Base-by-base conservation (phyloP, 768 basidiomycete species). In the Asterophora parasitica region DNA sequence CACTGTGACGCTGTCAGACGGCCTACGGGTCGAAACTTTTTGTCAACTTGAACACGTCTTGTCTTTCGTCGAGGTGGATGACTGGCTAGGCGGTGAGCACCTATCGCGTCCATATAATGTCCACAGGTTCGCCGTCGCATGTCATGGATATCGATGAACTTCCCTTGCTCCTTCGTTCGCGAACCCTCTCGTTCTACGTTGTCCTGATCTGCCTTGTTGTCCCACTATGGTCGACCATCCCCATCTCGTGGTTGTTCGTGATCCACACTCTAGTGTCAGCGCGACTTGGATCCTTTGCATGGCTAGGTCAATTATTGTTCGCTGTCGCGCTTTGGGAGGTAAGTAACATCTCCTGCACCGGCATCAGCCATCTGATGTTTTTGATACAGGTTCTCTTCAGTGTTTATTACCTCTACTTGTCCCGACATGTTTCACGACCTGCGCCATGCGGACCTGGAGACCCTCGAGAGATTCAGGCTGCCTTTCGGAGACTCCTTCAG, bases 231-330 rank as follows among this genome's bases (percentile, higher is more conserved):
- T 76, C 77, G 4, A 60, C 77, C 30, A 66, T 78, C 6, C 82
- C 86, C 8, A 56, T 82, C 17, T 76, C 83, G 16, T 91, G 88
- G 88, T 59, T 63, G 6, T 87, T 79, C 58, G 77, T 75, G 49
- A 15, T 80, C 59, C 69, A 78, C 60, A 65, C 76, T 36, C 60
- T 85, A 33, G 66, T 65, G 52, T 63, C 68, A 32, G 70, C 73
- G 28, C 65, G 52, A 32, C 56, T 79, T 48, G 74, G 60, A 68
- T 59, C 65, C 5, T 76, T 72, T 50, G 53, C 68, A 11, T 72
- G 70, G 66, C 61, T 57, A 11, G 60, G 71, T 26, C 62, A 55
- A 30, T 46, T 63, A 26, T 49, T 69, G 7, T 83, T 85, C 51
- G 68, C 63, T 23, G 52, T 78, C 46, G 76, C 83, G 30, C 63